phyloP scores from a whole-genome alignment of 2,329 filamentous ascomycete species.

The Colletotrichum spaethianum region DNA sequence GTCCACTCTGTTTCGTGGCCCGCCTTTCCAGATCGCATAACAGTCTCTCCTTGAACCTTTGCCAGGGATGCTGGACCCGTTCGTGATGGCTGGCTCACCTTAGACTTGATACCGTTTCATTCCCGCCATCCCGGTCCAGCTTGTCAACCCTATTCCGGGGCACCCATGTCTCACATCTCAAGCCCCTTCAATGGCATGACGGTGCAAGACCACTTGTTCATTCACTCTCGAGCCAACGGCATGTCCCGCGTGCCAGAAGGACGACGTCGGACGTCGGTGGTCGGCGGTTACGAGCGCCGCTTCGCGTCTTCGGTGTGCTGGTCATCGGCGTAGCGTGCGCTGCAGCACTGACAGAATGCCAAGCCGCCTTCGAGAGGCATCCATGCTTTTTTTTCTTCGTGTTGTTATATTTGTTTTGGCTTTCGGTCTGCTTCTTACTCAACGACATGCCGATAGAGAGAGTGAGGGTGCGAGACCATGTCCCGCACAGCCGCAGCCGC shows the following conservation, averaged over 20 bases:
- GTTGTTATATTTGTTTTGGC: not conserved
- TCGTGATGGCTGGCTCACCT: not conserved
- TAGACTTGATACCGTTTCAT: slow-evolving; percentile 18
- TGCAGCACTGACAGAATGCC: not conserved
- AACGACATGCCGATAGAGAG: not conserved
- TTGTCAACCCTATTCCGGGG: not conserved
- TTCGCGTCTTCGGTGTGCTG: slow-evolving; percentile 27
- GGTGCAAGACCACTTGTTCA: slow-evolving; percentile 20
- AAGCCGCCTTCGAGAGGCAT: slow-evolving; percentile 7
- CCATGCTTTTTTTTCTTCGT: not conserved
- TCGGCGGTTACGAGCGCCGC: slow-evolving; percentile 31
- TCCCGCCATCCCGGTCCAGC: not conserved
- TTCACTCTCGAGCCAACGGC: slow-evolving; percentile 16
- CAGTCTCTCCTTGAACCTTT: not conserved
- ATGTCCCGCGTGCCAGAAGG: slow-evolving; percentile 21
- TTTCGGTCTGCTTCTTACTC: not conserved
- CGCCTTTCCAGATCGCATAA: not conserved
- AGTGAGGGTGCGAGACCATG: not conserved
- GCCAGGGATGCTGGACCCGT: not conserved
- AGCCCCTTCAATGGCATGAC: slow-evolving; percentile 11
- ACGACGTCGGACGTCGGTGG: slow-evolving; percentile 17
- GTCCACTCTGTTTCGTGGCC: not conserved
- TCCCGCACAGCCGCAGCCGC: slow-evolving; percentile 1
- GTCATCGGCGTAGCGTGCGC: not conserved
- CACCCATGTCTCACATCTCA: slow-evolving; percentile 3